Conservation (phyloP, 2,329 filamentous ascomycete species). For the Calonectria hongkongensis region DNA sequence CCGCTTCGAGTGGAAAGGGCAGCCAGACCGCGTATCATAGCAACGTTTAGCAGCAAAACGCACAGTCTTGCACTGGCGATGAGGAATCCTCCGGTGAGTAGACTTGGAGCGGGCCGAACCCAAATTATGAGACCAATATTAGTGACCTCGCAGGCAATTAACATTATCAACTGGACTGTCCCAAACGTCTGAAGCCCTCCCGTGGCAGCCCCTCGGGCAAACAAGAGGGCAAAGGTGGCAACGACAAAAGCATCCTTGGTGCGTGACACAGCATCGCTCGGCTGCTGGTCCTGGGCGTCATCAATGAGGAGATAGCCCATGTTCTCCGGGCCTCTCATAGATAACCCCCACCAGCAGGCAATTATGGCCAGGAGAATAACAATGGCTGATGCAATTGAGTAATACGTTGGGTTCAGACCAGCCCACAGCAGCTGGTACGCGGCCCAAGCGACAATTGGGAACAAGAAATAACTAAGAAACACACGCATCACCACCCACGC, state of each 20-base stretch:
- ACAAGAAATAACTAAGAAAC: constrained; percentile 84
- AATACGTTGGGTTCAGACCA: constrained; percentile 46
- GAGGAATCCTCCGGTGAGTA: constrained; percentile 33
- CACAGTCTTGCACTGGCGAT: constrained; percentile 32
- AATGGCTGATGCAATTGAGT: constrained; percentile 58
- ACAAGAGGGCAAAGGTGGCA: constrained; percentile 40
- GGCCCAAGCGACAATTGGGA: constrained; percentile 82
- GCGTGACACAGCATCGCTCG: constrained; percentile 56
- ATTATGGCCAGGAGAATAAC: constrained; percentile 50
- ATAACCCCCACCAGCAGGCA: constrained; percentile 57
- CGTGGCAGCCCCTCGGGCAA: constrained; percentile 41
- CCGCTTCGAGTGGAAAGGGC: constrained; percentile 77
- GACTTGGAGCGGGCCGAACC: constrained; percentile 74
- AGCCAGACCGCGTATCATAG: constrained; percentile 77
- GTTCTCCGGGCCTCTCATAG: constrained; percentile 44
- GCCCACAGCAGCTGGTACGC: constrained; percentile 78
- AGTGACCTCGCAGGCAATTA: constrained; percentile 38
- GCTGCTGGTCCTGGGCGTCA: constrained; percentile 83
- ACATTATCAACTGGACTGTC: constrained; percentile 31
- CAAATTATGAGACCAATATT: constrained; percentile 60
- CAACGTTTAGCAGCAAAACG: constrained; percentile 57
- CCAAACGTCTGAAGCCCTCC: constrained; percentile 41
- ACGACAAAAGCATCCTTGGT: constrained; percentile 70
- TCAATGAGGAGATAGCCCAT: constrained; percentile 54
- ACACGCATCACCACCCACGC: constrained; percentile 58